A percentile compares a stretch with the other conserved stretches of the same genome.
These are phyloP conservation scores for Penstemon davidsonii DNA, from an alignment of 257 asterid species.

Conservation along the genomic window DNA sequence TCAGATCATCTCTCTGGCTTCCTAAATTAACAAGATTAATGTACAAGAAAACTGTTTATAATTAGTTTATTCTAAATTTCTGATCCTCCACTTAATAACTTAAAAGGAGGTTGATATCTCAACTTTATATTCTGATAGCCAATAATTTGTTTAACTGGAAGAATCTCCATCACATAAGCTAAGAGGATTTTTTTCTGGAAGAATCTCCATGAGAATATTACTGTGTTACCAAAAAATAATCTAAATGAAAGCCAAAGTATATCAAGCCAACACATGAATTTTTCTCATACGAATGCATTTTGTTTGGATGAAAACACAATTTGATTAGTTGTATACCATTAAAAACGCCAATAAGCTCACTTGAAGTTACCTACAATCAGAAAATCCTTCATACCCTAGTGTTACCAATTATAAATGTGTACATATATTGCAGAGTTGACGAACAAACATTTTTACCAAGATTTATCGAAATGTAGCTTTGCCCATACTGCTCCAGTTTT, in stretches of 20 bases:
- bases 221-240: no score
- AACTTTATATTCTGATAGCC: no score
- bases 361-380: not conserved
- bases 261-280: no score
- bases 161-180: no score
- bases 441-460: constrained; percentile 51
- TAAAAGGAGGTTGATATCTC: not conserved
- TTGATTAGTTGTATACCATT: no score
- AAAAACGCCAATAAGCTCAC: no score
- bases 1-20: constrained; percentile 1
- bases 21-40: not conserved
- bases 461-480: constrained; percentile 62
- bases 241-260: no score
- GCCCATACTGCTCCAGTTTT: constrained; percentile 75
- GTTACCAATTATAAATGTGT: not conserved
- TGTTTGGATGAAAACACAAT: no score
- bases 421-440: constrained; percentile 7
- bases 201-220: no score
- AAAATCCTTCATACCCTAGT: not conserved
- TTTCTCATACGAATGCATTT: no score
- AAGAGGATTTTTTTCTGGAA: no score
- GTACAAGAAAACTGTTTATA: not conserved
- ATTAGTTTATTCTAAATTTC: not conserved
- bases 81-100: not conserved
- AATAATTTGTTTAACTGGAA: no score